phyloP scores from a whole-genome alignment of 139 green algal genomes.

The Edaphochlamys debaryana region DNA sequence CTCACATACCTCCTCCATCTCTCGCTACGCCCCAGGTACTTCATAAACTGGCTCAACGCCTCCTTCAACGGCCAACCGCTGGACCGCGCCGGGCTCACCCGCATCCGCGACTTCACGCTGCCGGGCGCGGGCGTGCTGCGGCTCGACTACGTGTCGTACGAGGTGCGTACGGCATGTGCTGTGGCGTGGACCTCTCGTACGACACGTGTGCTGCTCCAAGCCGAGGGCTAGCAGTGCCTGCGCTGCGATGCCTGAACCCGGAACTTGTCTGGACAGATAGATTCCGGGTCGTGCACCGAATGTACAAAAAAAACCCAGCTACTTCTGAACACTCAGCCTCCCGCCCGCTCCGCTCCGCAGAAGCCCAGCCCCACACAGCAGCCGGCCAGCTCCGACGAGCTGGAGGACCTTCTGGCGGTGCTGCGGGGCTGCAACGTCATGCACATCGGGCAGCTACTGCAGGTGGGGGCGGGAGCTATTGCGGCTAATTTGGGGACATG shows the following conservation, averaged over 20 bases:
- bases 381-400: slow-evolving; percentile 11
- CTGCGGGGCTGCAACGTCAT: slow-evolving; percentile 8
- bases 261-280: too few relatives aligned
- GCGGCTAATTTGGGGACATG: too few relatives aligned
- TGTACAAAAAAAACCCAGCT: too few relatives aligned
- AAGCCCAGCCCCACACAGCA: not conserved
- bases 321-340: too few relatives aligned
- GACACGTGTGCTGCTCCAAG: too few relatives aligned
- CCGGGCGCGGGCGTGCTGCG: slow-evolving; percentile 37
- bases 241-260: too few relatives aligned
- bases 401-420: slow-evolving; percentile 15
- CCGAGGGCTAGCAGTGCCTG: not conserved
- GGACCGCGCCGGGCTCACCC: slow-evolving; percentile 10
- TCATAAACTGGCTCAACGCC: slow-evolving; percentile 47
- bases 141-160: slow-evolving; percentile 51
- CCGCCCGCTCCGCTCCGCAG: not conserved
- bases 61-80: slow-evolving; percentile 40
- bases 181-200: too few relatives aligned
- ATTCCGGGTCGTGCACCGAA: too few relatives aligned
- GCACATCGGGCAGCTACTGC: not conserved
- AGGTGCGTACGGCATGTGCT: too few relatives aligned
- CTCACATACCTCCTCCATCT: too few relatives aligned
- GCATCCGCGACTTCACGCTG: slow-evolving; percentile 41
- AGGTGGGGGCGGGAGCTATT: too few relatives aligned
- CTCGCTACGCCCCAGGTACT: too few relatives aligned